Percentiles rank a stretch among this genome's conserved stretches.
phyloP scores from a whole-genome alignment of 805 yeast species.

The Metschnikowia amazonensis region DNA sequence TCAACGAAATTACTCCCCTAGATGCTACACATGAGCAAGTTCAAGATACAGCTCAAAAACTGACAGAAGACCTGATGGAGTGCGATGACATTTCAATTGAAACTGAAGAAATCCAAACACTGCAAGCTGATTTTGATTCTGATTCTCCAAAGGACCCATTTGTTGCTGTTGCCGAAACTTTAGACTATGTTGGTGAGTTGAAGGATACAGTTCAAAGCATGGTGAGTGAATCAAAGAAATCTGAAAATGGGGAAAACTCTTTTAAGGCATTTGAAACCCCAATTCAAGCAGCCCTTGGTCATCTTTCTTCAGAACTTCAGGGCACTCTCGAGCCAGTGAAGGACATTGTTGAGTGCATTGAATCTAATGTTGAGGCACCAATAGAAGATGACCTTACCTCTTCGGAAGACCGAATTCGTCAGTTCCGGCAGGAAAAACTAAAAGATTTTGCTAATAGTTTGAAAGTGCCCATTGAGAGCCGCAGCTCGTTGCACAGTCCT shows the following conservation, averaged over 20 bases:
- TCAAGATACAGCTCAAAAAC: not conserved
- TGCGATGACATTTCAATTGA: not conserved
- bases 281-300: not conserved
- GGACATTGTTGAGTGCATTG: not conserved
- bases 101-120: not conserved
- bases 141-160: not conserved
- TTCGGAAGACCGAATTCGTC: not conserved
- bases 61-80: not conserved
- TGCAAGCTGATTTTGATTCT: not conserved
- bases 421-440: slow-evolving; percentile 1
- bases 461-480: not conserved
- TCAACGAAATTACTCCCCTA: not conserved
- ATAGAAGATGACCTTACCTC: not conserved
- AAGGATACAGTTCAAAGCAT: not conserved
- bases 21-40: not conserved
- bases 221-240: not conserved
- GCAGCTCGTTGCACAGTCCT: not conserved
- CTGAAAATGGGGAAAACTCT: not conserved
- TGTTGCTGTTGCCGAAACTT: slow-evolving; percentile 1
- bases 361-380: not conserved
- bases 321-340: not conserved
- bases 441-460: not conserved
- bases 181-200: not conserved
- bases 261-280: not conserved
- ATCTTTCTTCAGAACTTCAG: not conserved